Evolutionary conservation across 2,329 filamentous ascomycete genomes (phyloP).

Genomic region (Fusarium haematococcum): DNA sequence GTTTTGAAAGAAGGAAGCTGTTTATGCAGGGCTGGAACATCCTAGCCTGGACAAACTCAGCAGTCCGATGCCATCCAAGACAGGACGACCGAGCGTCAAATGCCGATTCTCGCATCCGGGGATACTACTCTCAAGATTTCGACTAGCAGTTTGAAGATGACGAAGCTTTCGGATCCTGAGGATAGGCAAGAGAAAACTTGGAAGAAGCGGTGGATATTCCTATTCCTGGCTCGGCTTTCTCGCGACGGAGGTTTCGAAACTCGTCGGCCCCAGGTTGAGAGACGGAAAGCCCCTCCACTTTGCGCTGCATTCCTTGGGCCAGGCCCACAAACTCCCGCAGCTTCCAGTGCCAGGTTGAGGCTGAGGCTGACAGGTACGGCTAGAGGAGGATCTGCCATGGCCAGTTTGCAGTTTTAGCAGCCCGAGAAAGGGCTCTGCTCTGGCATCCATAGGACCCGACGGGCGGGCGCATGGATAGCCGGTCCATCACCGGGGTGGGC

Average conservation of each 20-base stretch:
- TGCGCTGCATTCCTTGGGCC: slow-evolving; percentile 20
- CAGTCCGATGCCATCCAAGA: background rate
- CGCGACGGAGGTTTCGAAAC: slow-evolving; percentile 44
- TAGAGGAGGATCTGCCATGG: slow-evolving; percentile 13
- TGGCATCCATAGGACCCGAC: background rate
- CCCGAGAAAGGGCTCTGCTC: background rate
- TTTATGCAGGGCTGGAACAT: slow-evolving; percentile 25
- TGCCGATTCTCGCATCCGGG: slow-evolving; percentile 5
- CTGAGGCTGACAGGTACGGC: slow-evolving; percentile 20
- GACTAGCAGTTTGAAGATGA: slow-evolving; percentile 13
- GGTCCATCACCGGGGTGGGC: slow-evolving; percentile 13
- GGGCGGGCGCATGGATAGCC: slow-evolving; percentile 19
- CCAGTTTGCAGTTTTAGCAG: background rate
- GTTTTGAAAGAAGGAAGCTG: slow-evolving; percentile 23
- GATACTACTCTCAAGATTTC: slow-evolving; percentile 13
- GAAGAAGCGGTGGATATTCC: slow-evolving; percentile 24
- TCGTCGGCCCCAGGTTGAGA: slow-evolving; percentile 26
- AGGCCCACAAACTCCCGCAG: slow-evolving; percentile 33
- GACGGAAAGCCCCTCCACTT: slow-evolving; percentile 33
- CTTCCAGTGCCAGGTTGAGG: slow-evolving; percentile 22
- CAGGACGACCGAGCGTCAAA: slow-evolving; percentile 6
- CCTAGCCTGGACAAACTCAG: background rate
- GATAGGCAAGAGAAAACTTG: background rate
- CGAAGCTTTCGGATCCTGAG: background rate
- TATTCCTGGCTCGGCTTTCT: slow-evolving; percentile 11